Evolutionary conservation across 2,329 filamentous ascomycete genomes (phyloP), one percentile per base, ranked within the genome.

Genomic region (Moelleriella libera): DNA sequence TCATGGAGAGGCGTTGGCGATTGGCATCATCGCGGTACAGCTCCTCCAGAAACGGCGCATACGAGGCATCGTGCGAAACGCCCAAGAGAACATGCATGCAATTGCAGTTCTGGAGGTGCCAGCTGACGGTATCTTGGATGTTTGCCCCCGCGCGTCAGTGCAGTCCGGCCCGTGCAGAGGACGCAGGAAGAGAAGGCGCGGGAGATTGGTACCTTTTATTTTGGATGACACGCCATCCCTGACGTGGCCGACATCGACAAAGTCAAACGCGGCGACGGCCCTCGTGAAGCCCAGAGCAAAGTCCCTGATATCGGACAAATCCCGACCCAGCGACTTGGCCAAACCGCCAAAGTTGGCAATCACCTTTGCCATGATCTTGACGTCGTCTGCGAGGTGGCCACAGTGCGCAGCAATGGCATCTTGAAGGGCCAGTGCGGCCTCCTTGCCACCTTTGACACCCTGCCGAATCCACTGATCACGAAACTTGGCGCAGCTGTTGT

Each of bases 21-120:
- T 59, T 63, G 6, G 57, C 54, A 9, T 69, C 62, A 39, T 76
- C 70, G 43, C 65, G 63, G 29, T 74, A 61, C 4, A 80, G 61
- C 50, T 77, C 71, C 53, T 77, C 71, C 21, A 83, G 60, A 52
- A 81, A 76, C 7, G 76, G 70, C 5, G 74, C 75, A 54, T 82
- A 82, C 6, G 71, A 71, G 30, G 75, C 67, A 55, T 82, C 77
- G 54, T 81, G 78, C 2, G 76, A 80, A 45, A 81, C 69, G 43
- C 78, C 80, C 37, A 83, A 64, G 34, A 82, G 60, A 44, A 83
- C 67, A 53, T 79, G 72, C 55, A 72, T 76, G 66, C 79, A 83
- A 56, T 79, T 80, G 52, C 69, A 62, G 51, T 81, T 80, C 53
- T 68, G 66, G 44, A 82, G 62, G 58, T 83, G 71, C 70, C 76